phyloP scores from a whole-genome alignment of 305 asterid genomes.

The Fraxinus platypoda region DNA sequence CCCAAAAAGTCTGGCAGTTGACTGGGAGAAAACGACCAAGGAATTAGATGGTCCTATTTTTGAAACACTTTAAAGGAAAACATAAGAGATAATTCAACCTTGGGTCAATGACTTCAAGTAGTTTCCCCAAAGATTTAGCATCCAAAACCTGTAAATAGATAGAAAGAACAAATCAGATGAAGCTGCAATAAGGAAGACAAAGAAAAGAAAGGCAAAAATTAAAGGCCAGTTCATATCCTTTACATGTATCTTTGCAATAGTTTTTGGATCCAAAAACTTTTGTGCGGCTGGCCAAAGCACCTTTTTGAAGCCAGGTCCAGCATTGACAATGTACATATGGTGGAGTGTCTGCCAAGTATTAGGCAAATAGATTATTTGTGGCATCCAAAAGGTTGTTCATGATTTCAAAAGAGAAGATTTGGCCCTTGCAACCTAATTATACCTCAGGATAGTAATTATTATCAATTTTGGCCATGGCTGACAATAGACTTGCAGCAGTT shows the following conservation, averaged over 20 bases:
- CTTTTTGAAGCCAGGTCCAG: slow-evolving; percentile 86
- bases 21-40: slow-evolving; percentile 42
- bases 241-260: slow-evolving; percentile 83
- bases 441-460: slow-evolving; percentile 87
- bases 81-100: slow-evolving; percentile 47
- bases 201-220: not conserved
- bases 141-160: slow-evolving; percentile 64
- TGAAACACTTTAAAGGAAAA: slow-evolving; percentile 14
- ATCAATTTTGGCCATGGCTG: slow-evolving; percentile 81
- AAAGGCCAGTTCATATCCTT: slow-evolving; percentile 12
- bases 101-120: slow-evolving; percentile 74
- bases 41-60: slow-evolving; percentile 24
- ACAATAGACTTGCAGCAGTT: slow-evolving; percentile 69
- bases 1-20: slow-evolving; percentile 94
- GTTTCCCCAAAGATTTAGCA: slow-evolving; percentile 67
- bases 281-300: slow-evolving; percentile 96
- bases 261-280: slow-evolving; percentile 78
- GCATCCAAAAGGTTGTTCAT: slow-evolving; percentile 5
- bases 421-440: slow-evolving; percentile 19
- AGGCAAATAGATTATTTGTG: slow-evolving; percentile 1
- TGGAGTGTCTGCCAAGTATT: slow-evolving; percentile 69
- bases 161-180: slow-evolving; percentile 22
- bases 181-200: not conserved
- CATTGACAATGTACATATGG: slow-evolving; percentile 83
- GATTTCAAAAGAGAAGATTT: not conserved